These are phyloP conservation scores for Globisporangium orthogonon DNA, from an alignment of 352 stramenopile genomes.

Conservation along the genomic window DNA sequence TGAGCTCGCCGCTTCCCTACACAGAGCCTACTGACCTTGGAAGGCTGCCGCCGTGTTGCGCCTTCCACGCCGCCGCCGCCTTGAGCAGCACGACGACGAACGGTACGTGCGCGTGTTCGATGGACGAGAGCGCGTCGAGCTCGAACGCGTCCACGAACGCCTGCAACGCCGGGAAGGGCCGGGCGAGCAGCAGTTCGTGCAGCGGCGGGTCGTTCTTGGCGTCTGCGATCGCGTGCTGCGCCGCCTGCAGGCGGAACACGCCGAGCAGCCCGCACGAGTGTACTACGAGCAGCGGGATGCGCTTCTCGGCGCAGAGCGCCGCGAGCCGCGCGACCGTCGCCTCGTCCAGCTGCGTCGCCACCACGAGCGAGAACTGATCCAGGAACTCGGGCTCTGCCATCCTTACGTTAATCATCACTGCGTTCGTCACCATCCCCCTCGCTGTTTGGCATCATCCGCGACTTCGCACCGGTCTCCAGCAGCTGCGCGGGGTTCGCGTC, in stretches of 20 bases:
- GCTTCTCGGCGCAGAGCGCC: conserved; percentile 51
- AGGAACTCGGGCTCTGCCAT: conserved; percentile 44
- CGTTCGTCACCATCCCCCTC: neutral
- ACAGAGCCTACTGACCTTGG: conserved; percentile 28
- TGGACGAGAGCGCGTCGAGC: conserved; percentile 60
- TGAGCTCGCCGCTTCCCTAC: no score
- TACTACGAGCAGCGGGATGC: conserved; percentile 79
- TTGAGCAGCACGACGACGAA: conserved; percentile 92
- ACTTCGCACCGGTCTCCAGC: conserved; percentile 23
- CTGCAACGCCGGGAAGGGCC: conserved; percentile 66
- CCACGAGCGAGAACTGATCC: conserved; percentile 76
- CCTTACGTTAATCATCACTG: neutral
- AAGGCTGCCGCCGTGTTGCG: conserved; percentile 26
- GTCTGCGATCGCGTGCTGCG: conserved; percentile 85
- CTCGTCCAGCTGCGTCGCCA: conserved; percentile 84
- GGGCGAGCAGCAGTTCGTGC: conserved; percentile 87
- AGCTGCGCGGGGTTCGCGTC: conserved; percentile 43
- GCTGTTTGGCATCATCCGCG: neutral
- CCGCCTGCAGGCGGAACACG: conserved; percentile 84
- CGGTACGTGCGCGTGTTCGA: conserved; percentile 90
- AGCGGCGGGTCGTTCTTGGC: conserved; percentile 82
- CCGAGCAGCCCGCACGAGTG: conserved; percentile 93
- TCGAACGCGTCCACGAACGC: conserved; percentile 49
- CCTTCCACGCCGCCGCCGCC: conserved; percentile 51
- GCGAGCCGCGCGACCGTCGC: conserved; percentile 46